Base-by-base conservation (phyloP, 306 rosid species). In the Medicago ruthenica region DNA sequence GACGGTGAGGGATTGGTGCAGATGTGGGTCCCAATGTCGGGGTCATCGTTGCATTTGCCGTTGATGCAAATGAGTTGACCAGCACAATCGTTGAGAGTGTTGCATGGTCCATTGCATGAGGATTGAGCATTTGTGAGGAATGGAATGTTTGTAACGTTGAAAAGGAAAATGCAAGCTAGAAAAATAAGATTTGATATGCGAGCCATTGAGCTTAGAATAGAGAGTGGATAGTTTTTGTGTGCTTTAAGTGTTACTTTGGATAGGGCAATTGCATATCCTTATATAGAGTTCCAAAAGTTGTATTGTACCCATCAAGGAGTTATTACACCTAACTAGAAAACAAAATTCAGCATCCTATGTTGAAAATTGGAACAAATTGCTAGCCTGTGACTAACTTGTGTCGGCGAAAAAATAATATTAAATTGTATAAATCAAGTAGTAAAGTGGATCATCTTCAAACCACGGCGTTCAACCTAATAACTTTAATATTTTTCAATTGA, bases 1-100 rank as follows among this genome's bases (percentile, higher is more conserved):
- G 81, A 34, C 0, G 82, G 45, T 1, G 58, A 1, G 1, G 37
- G 2, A 3, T 74, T 20, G 12, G 47, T 0, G 41, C 89, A 89
- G 0, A 8, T 73, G 74, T 57, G 75, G 22, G 86, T 82, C 6
- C 87, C 85, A 3, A 80, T 20, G 24, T 78, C 80, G 1, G 88
- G 88, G 21, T 87, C 90, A 5, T 89, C 90, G n/a, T 75, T 58
- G 72, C 90, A 87, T 27, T 71, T 78, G 8, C 78, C 77, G 7
- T 84, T 76, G 70, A 76, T 82, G 70, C 94, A 89, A n/a, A 80
- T 80, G 76, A 89, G 86, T 67, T 84, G 85, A 9, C 85, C 87
- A 1, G 50, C 8, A 9, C 89, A 87, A 22, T 87, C 89, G 36
- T 82, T 2, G 41, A 41, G 78, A 51, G 74, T 67, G n/a, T 20